These are phyloP conservation scores for Grifola frondosa DNA, from an alignment of 1,284 basidiomycete genomes.

Conservation along the genomic window DNA sequence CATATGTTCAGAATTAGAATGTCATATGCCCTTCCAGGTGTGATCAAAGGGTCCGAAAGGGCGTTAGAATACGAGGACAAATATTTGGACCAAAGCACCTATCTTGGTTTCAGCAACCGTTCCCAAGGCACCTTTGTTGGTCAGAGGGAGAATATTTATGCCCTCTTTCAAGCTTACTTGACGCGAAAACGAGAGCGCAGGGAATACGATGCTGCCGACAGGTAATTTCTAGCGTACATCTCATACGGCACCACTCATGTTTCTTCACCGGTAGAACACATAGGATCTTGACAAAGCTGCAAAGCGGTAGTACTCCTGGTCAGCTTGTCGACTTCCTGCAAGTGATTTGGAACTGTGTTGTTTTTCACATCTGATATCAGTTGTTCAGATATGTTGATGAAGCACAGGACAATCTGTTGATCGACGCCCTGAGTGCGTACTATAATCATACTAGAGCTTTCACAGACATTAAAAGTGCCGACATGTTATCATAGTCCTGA, in stretches of 20 bases:
- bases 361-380: background rate
- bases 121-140: conserved; percentile 48
- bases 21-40: conserved; percentile 40
- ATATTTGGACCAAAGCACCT: conserved; percentile 44
- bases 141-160: conserved; percentile 6
- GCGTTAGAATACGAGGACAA: conserved; percentile 36
- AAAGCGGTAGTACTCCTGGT: conserved; percentile 34
- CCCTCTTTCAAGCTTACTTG: conserved; percentile 28
- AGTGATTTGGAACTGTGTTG: conserved; percentile 14
- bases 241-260: conserved; percentile 39
- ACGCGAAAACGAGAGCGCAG: conserved; percentile 39
- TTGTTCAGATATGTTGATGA: conserved; percentile 67
- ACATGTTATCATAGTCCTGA: conserved; percentile 46
- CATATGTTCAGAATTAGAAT: no score
- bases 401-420: conserved; percentile 67
- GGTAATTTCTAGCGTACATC: conserved; percentile 32
- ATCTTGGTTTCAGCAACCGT: conserved; percentile 48
- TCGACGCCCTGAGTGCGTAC: conserved; percentile 57
- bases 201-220: conserved; percentile 57
- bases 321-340: conserved; percentile 56
- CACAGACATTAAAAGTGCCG: background rate
- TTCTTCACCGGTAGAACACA: conserved; percentile 55
- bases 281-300: conserved; percentile 43
- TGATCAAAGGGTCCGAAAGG: conserved; percentile 65
- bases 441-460: background rate